Percentiles rank a stretch among this genome's conserved stretches.
Conservation (phyloP, 2,329 filamentous ascomycete species). For the Calonectria ilicicola region DNA sequence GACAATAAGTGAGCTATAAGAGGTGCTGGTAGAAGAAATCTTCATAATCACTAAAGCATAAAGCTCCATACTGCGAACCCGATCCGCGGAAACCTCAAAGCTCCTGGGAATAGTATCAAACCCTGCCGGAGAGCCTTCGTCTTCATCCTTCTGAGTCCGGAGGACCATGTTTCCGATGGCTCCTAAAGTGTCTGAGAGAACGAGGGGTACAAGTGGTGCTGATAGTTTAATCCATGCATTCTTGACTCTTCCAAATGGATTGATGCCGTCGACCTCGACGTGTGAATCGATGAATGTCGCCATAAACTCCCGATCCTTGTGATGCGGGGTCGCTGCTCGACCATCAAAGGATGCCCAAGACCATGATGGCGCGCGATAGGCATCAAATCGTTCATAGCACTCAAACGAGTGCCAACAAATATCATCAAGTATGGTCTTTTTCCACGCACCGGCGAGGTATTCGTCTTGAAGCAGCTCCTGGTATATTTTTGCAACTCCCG, state of each 20-base stretch:
- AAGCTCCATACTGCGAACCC: not conserved
- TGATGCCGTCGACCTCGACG: conserved; percentile 3
- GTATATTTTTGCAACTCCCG: conserved; percentile 20
- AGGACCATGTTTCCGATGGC: conserved; percentile 9
- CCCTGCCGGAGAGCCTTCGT: not conserved
- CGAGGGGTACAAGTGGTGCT: conserved; percentile 3
- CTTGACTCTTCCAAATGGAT: conserved; percentile 18
- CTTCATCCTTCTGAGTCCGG: not conserved
- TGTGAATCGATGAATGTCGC: not conserved
- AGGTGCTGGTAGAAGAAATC: not conserved
- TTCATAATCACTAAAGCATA: not conserved
- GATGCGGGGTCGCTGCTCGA: not conserved
- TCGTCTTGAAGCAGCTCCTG: conserved; percentile 13
- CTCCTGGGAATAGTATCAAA: conserved; percentile 4
- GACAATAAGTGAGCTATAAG: conserved; percentile 2
- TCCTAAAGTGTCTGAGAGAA: not conserved
- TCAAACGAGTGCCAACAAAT: conserved; percentile 15
- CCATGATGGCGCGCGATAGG: conserved; percentile 33
- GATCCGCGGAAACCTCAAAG: not conserved
- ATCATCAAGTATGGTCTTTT: not conserved
- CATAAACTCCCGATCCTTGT: not conserved
- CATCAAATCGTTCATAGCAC: not conserved
- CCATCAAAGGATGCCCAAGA: conserved; percentile 27
- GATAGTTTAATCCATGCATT: conserved; percentile 4
- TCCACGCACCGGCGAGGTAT: conserved; percentile 25